These are phyloP conservation scores for Ascomycota sp. DNA, from an alignment of 2,329 filamentous ascomycete species.

Conservation along the genomic window DNA sequence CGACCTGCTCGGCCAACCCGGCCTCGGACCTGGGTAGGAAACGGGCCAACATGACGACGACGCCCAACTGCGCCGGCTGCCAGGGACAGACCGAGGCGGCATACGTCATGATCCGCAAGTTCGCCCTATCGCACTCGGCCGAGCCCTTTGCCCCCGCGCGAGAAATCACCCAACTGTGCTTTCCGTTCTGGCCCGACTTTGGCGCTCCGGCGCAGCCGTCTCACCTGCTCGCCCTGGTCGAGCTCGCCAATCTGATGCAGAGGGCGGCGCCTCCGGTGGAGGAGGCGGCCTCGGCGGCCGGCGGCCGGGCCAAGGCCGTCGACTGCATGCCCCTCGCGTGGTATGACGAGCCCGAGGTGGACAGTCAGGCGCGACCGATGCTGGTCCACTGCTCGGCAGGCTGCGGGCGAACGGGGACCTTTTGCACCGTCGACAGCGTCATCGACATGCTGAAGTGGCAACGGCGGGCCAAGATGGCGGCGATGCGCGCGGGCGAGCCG, in stretches of 20 bases:
- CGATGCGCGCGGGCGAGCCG: constrained; percentile 5
- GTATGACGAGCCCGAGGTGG: constrained; percentile 39
- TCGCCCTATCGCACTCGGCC: constrained; percentile 56
- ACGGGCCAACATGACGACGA: constrained; percentile 33
- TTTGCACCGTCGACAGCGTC: constrained; percentile 90
- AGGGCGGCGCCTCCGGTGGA: constrained; percentile 30
- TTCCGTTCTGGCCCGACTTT: constrained; percentile 94
- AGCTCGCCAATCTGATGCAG: constrained; percentile 62
- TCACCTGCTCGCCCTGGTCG: constrained; percentile 74
- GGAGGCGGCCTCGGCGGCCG: constrained; percentile 19
- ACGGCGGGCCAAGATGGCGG: constrained; percentile 18
- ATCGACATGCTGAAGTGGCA: constrained; percentile 95
- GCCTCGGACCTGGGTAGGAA: constrained; percentile 22
- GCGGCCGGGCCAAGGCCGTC: constrained; percentile 8
- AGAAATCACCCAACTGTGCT: constrained; percentile 87
- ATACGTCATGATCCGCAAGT: constrained; percentile 69
- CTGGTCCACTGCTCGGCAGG: constrained; percentile 92
- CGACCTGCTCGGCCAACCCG: constrained; percentile 5
- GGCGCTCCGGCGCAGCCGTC: constrained; percentile 76
- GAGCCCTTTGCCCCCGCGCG: constrained; percentile 72
- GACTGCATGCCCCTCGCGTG: constrained; percentile 20
- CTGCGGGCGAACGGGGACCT: constrained; percentile 86
- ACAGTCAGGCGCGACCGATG: constrained; percentile 41
- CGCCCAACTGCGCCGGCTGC: constrained; percentile 7
- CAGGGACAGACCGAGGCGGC: constrained; percentile 35